Evolutionary conservation across 2,329 filamentous ascomycete species (phyloP).

Genomic region (Alternaria brassicae): DNA sequence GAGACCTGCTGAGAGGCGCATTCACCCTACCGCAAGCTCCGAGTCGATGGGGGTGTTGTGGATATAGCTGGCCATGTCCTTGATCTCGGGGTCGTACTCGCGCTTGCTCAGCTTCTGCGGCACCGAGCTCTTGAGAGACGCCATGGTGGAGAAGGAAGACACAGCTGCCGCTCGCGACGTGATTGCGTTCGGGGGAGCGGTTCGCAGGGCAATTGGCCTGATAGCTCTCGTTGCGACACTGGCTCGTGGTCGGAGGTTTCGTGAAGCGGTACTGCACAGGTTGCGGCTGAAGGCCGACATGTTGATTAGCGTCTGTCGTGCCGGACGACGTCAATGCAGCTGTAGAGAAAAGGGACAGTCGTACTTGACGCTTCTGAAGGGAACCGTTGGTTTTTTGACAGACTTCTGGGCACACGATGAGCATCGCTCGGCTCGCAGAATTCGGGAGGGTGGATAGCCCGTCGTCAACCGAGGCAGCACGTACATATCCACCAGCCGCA

Average conservation of each 20-base stretch:
- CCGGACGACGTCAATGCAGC: constrained; percentile 43
- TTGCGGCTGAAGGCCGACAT: constrained; percentile 54
- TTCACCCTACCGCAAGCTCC: constrained; percentile 80
- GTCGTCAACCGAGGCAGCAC: constrained; percentile 41
- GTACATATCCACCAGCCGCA: constrained; percentile 7
- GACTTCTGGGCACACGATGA: constrained; percentile 29
- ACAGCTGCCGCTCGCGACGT: constrained; percentile 31
- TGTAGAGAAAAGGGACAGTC: constrained; percentile 39
- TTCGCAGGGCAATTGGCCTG: constrained; percentile 47
- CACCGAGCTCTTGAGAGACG: constrained; percentile 46
- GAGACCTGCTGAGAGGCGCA: neutral
- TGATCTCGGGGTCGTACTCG: constrained; percentile 89
- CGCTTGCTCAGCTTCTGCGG: constrained; percentile 42
- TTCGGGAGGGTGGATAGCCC: constrained; percentile 38
- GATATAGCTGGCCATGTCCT: constrained; percentile 93
- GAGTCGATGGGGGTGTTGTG: constrained; percentile 91
- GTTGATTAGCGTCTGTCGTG: constrained; percentile 48
- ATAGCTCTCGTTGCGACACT: constrained; percentile 44
- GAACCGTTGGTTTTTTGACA: constrained; percentile 29
- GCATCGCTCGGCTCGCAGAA: constrained; percentile 34
- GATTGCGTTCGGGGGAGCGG: constrained; percentile 33
- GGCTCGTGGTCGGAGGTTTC: constrained; percentile 47
- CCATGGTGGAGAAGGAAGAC: constrained; percentile 49
- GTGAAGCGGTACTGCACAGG: constrained; percentile 50
- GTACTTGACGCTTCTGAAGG: constrained; percentile 42